Conservation (phyloP, 1,139 yeast species). For the Hansenula anomala region DNA sequence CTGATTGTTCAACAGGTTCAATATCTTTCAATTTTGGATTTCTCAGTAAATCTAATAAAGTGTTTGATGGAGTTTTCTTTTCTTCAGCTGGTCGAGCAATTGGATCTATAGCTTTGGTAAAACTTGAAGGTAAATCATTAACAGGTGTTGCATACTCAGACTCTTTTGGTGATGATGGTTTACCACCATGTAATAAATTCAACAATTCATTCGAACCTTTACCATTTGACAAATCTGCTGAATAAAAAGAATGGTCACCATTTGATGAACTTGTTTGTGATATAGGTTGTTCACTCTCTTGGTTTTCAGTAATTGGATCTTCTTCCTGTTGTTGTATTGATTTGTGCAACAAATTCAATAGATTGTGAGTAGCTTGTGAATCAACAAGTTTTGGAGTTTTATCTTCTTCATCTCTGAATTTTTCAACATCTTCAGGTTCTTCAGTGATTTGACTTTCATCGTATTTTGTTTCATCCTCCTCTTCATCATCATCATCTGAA, state of each 20-base stretch:
- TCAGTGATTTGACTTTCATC: background rate
- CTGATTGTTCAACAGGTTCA: background rate
- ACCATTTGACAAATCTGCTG: too few relatives aligned
- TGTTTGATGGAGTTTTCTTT: background rate
- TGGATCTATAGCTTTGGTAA: background rate
- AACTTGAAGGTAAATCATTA: background rate
- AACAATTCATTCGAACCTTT: slow-evolving; percentile 2
- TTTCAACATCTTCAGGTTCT: slow-evolving; percentile 1
- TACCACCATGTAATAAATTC: slow-evolving; percentile 1
- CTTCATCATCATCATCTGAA: slow-evolving; percentile 7
- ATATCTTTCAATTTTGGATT: background rate
- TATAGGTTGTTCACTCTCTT: too few relatives aligned
- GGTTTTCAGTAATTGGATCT: too few relatives aligned
- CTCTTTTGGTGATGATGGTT: slow-evolving; percentile 5
- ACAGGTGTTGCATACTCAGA: slow-evolving; percentile 3
- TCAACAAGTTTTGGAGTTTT: slow-evolving; percentile 4
- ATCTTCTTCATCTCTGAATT: background rate
- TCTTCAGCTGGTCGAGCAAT: background rate
- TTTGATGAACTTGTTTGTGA: too few relatives aligned
- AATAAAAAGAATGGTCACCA: too few relatives aligned
- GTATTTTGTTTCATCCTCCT: background rate
- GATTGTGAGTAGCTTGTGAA: background rate
- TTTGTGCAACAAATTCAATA: background rate
- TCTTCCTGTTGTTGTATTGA: slow-evolving; percentile 5
- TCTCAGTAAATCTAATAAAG: background rate